These are phyloP conservation scores for Ettlia oleoabundans DNA, from an alignment of 139 green algal genomes.

Conservation along the genomic window DNA sequence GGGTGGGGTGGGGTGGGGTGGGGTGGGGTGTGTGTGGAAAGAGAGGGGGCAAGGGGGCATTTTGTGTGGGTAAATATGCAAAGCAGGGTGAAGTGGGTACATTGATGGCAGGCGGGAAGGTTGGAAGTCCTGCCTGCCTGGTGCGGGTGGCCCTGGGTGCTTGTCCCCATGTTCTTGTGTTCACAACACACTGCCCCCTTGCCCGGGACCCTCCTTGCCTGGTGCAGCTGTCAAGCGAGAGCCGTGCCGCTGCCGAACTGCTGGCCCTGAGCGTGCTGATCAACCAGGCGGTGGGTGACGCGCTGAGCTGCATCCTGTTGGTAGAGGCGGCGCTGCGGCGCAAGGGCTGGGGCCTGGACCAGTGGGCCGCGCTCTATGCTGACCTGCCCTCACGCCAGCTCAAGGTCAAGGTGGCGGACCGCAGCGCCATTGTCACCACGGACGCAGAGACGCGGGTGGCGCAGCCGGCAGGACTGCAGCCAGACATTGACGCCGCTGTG, in stretches of 20 bases:
- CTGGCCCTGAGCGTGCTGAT: slow-evolving; percentile 74
- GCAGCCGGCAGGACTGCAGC: slow-evolving; percentile 73
- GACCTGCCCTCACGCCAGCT: slow-evolving; percentile 89
- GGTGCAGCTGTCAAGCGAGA: slow-evolving; percentile 31
- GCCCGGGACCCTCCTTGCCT: no score
- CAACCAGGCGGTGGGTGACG: slow-evolving; percentile 96
- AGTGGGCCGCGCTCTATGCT: slow-evolving; percentile 88
- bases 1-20: no score
- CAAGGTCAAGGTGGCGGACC: slow-evolving; percentile 82
- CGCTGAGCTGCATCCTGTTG: slow-evolving; percentile 86
- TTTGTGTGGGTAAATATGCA: no score
- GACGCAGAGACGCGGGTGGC: slow-evolving; percentile 80
- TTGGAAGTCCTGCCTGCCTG: no score
- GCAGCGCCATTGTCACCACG: slow-evolving; percentile 70
- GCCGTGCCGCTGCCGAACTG: slow-evolving; percentile 51
- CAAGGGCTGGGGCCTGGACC: slow-evolving; percentile 59
- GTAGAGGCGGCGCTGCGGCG: slow-evolving; percentile 85
- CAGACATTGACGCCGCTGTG: slow-evolving; percentile 71
- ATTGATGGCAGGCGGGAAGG: no score
- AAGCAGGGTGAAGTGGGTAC: no score
- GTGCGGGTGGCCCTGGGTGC: no score
- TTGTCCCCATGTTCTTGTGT: no score
- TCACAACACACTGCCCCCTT: no score
- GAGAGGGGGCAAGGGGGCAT: no score
- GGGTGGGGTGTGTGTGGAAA: no score